Conservation (phyloP, 23 red algal species). For the Pyropia yezoensis region DNA sequence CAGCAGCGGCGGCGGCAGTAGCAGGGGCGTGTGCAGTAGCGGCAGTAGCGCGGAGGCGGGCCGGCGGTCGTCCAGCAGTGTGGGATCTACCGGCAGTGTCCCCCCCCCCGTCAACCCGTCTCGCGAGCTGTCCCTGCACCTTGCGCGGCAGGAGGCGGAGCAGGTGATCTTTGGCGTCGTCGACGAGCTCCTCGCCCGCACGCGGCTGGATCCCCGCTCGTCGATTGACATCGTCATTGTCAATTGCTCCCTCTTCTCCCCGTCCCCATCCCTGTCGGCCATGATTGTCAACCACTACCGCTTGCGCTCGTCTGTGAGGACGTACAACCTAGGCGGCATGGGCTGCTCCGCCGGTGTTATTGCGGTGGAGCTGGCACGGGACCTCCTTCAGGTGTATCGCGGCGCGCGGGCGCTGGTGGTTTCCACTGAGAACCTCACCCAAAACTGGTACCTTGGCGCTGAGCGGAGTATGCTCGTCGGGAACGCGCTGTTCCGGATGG, state of each 20-base stretch:
- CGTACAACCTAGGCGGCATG: slow-evolving; percentile 93
- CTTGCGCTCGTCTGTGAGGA: slow-evolving; percentile 64
- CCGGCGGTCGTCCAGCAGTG: no score
- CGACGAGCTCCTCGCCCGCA: slow-evolving; percentile 52
- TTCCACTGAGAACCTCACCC: slow-evolving; percentile 95
- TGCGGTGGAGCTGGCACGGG: slow-evolving; percentile 75
- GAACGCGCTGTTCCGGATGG: slow-evolving; percentile 93
- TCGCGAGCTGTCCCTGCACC: slow-evolving; percentile 48
- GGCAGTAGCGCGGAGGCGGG: no score
- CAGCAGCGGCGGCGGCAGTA: no score
- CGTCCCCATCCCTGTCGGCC: slow-evolving; percentile 82
- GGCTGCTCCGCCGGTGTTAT: slow-evolving; percentile 92
- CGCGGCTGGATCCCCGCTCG: slow-evolving; percentile 23
- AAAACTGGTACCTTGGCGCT: slow-evolving; percentile 94
- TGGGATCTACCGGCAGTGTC: no score
- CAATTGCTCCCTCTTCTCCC: slow-evolving; percentile 94
- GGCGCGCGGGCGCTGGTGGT: slow-evolving; percentile 65
- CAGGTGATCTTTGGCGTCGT: slow-evolving; percentile 73
- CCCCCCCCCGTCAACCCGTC: no score
- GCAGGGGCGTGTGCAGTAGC: slow-evolving; percentile 18
- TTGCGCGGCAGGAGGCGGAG: slow-evolving; percentile 83
- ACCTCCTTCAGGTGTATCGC: slow-evolving; percentile 70
- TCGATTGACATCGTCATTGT: slow-evolving; percentile 84
- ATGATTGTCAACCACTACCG: slow-evolving; percentile 98
- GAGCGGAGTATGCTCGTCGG: slow-evolving; percentile 91